A percentile compares a stretch with the other conserved stretches of the same genome.
These are phyloP conservation scores for Leccinum imitatum DNA, from an alignment of 768 basidiomycete species.

Conservation along the genomic window DNA sequence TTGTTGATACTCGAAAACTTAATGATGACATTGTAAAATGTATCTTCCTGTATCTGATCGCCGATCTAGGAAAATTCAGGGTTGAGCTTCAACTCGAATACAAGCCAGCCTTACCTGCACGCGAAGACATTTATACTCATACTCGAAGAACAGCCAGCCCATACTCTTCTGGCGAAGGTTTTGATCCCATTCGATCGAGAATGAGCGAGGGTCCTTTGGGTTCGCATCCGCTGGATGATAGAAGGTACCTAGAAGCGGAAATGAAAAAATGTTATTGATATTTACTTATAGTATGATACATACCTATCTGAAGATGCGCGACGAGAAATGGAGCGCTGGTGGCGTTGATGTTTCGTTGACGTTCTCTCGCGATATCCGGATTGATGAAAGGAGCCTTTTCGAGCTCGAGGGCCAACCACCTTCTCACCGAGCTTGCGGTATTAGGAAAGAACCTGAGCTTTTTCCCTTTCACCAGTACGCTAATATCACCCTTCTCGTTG, in stretches of 20 bases:
- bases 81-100: not conserved
- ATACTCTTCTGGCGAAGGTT: conserved; percentile 45
- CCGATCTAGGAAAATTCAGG: conserved; percentile 49
- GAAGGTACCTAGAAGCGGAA: conserved; percentile 23
- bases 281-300: conserved; percentile 26
- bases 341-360: conserved; percentile 40
- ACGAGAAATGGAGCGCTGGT: conserved; percentile 54
- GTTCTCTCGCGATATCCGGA: conserved; percentile 54
- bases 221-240: conserved; percentile 26
- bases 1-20: conserved; percentile 57
- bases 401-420: conserved; percentile 35
- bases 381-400: conserved; percentile 55
- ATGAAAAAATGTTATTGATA: not conserved
- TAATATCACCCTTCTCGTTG: conserved; percentile 38
- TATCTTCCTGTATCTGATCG: conserved; percentile 49
- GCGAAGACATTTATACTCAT: conserved; percentile 65
- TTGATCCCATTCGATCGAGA: conserved; percentile 71
- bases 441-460: conserved; percentile 36
- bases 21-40: conserved; percentile 52
- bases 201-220: conserved; percentile 44
- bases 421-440: conserved; percentile 3
- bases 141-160: conserved; percentile 61
- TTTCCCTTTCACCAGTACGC: conserved; percentile 40
- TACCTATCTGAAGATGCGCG: conserved; percentile 65
- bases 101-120: conserved; percentile 46